Conservation (phyloP, 2,329 filamentous ascomycete species). For the Pseudogymnoascus sp. region DNA sequence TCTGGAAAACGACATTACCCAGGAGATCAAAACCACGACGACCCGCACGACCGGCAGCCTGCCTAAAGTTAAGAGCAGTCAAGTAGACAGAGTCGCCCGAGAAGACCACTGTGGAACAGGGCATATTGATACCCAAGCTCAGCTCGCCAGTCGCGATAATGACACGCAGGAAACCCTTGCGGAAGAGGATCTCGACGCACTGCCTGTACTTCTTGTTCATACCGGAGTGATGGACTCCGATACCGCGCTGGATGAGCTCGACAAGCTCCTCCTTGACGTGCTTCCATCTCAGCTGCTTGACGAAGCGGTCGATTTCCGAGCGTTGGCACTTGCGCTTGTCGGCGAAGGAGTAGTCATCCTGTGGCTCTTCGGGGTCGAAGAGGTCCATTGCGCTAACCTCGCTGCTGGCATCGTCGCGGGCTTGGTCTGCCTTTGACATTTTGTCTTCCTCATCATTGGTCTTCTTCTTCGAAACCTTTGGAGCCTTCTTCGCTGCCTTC, state of each 20-base stretch:
- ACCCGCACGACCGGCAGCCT: conserved; percentile 68
- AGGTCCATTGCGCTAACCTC: conserved; percentile 50
- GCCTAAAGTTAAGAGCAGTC: conserved; percentile 67
- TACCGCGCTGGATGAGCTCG: conserved; percentile 53
- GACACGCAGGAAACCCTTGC: conserved; percentile 60
- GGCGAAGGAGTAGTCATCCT: conserved; percentile 58
- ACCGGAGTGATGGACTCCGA: conserved; percentile 72
- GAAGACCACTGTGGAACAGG: conserved; percentile 74
- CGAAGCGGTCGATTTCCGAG: conserved; percentile 49
- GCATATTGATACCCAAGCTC: conserved; percentile 74
- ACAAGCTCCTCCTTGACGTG: conserved; percentile 46
- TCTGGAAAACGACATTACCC: conserved; percentile 73
- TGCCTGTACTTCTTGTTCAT: conserved; percentile 73
- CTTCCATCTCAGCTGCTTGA: conserved; percentile 42
- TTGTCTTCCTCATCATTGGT: conserved; percentile 37
- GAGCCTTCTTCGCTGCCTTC: conserved; percentile 34
- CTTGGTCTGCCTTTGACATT: conserved; percentile 46
- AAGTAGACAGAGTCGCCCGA: conserved; percentile 63
- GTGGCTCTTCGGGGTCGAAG: conserved; percentile 58
- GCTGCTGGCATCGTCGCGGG: conserved; percentile 45
- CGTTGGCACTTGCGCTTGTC: conserved; percentile 48
- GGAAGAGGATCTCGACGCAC: conserved; percentile 63
- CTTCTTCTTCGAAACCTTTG: conserved; percentile 33
- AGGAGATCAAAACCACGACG: conserved; percentile 73
- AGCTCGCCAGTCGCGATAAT: conserved; percentile 70